A percentile compares a stretch with the other conserved stretches of the same genome.
Evolutionary conservation across 1,284 basidiomycete genomes (phyloP).

Genomic region (Sporisorium iseilematis-ciliati): DNA sequence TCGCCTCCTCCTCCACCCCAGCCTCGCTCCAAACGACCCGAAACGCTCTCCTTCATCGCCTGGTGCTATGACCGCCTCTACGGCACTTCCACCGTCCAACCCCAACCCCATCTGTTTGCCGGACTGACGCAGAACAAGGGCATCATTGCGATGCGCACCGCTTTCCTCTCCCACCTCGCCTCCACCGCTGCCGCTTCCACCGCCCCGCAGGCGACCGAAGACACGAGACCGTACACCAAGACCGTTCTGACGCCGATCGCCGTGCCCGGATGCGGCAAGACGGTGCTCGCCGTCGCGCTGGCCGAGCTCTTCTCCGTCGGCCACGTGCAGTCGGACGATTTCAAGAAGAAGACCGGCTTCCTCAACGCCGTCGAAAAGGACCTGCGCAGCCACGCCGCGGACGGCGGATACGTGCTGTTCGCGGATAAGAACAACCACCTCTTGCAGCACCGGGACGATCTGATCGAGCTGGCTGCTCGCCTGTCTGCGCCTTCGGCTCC

Average conservation of each 20-base stretch:
- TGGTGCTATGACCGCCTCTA: slow-evolving; percentile 66
- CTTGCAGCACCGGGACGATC: slow-evolving; percentile 64
- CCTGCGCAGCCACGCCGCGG: slow-evolving; percentile 24
- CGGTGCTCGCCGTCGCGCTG: slow-evolving; percentile 84
- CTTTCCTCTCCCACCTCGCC: slow-evolving; percentile 78
- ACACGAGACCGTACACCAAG: slow-evolving; percentile 75
- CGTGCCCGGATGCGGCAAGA: slow-evolving; percentile 96
- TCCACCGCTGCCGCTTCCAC: slow-evolving; percentile 28
- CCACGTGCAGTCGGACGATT: slow-evolving; percentile 84
- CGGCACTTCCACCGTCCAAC: slow-evolving; percentile 76
- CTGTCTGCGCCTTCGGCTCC: too few species aligned
- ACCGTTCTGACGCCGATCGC: slow-evolving; percentile 89
- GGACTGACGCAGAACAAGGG: slow-evolving; percentile 80
- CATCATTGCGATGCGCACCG: slow-evolving; percentile 85
- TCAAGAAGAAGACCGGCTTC: slow-evolving; percentile 84
- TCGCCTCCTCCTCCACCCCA: slow-evolving; percentile 48
- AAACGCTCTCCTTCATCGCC: slow-evolving; percentile 60
- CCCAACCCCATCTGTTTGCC: slow-evolving; percentile 77
- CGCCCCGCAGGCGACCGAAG: slow-evolving; percentile 33
- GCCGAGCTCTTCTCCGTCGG: slow-evolving; percentile 85
- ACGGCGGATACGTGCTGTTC: slow-evolving; percentile 44
- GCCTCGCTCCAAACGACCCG: slow-evolving; percentile 54
- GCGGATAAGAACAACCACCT: slow-evolving; percentile 69
- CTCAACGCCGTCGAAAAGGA: slow-evolving; percentile 77
- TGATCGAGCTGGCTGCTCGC: slow-evolving; percentile 44